Evolutionary conservation across 1,284 basidiomycete genomes (phyloP), one percentile per base, ranked within the genome.

Genomic region (Boletellus deceptivus): DNA sequence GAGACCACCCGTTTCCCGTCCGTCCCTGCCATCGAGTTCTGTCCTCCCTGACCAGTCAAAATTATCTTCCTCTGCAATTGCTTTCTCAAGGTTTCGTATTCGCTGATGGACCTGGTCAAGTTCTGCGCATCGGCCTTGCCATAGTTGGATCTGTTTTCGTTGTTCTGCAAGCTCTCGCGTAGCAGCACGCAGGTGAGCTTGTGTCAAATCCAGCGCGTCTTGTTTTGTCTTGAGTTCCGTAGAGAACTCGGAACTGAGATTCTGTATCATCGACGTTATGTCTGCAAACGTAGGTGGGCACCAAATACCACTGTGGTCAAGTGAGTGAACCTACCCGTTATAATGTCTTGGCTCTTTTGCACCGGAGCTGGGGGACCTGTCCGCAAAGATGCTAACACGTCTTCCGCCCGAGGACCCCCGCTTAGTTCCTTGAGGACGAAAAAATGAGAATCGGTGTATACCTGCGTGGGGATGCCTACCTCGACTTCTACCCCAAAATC

Each of bases 401-500:
- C 89, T 59, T 97, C 91, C 11, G 84, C 82, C 51, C 85, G 75
- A 37, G 82, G 79, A 20, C 85, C 80, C 41, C 80, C 78, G 48
- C 77, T 83, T 42, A 91, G 70, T 56, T 92, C 88, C 83, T 90
- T 61, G 18, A 41, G 31, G 27, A 47, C n/a, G 14, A 33, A n/a
- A 14, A 20, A 22, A 25, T 54, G 31, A 59, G 35, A n/a, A 33
- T 16, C 1, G 3, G 11, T 5, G 3, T 10, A 25, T 38, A 33
- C 2, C 1, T 18, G 6, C 45, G 22, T 4, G 3, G 9, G 2
- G 20, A 33, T 38, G 64, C 81, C 61, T 65, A 91, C 93, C 77
- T 93, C 91, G 31, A 84, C 85, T 63, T 96, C 92, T 4, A 98
- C 82, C 17, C 94, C 94, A 67, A 94, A 99, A 69, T 99, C 96